phyloP scores from a whole-genome alignment of 345 rosid species.

The Excoecaria agallocha region DNA sequence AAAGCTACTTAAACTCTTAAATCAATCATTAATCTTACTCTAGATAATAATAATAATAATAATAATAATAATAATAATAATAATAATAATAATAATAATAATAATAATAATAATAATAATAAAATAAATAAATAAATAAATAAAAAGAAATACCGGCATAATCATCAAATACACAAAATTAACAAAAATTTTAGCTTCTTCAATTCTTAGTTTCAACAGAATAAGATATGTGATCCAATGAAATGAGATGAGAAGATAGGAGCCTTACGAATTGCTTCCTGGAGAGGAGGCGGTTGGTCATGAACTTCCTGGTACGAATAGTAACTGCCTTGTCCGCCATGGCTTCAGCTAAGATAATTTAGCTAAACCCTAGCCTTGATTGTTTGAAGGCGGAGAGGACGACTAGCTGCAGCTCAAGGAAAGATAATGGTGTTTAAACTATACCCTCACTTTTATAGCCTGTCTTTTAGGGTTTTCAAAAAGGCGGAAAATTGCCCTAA shows the following conservation, averaged over 20 bases:
- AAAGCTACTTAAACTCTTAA: background rate
- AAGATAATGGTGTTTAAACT: background rate
- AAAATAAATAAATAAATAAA: background rate
- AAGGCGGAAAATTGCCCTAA: background rate
- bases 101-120: too few relatives aligned
- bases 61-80: too few relatives aligned
- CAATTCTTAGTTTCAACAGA: background rate
- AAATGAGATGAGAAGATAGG: background rate
- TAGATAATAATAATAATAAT: too few relatives aligned
- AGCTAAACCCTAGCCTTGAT: background rate
- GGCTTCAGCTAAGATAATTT: background rate
- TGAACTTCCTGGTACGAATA: constrained; percentile 82
- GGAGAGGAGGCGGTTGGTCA: constrained; percentile 97
- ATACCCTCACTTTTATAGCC: constrained; percentile 26
- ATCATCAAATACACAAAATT: background rate
- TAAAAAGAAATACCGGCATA: too few relatives aligned
- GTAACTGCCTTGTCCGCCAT: constrained; percentile 97
- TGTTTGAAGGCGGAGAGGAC: background rate
- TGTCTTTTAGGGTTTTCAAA: constrained; percentile 22
- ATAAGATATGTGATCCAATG: background rate
- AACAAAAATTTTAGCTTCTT: background rate
- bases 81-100: too few relatives aligned
- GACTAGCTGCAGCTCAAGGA: constrained; percentile 26
- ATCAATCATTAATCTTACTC: background rate
- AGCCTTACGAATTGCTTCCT: constrained; percentile 93